Evolutionary conservation across 75 land plant species (phyloP).

Genomic region (Pinus albicaulis): DNA sequence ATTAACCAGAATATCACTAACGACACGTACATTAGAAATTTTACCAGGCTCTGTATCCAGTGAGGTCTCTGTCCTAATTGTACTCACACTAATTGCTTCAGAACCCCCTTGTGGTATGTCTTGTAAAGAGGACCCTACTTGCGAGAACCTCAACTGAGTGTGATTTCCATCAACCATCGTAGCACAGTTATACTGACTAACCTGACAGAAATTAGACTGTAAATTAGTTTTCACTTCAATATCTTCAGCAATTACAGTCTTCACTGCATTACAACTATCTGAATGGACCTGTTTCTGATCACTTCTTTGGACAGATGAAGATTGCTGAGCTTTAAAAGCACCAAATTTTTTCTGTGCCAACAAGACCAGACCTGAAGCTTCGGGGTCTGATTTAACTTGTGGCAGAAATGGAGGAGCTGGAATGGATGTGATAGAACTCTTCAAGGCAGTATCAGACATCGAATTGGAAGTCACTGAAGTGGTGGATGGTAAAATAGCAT

Average conservation of each 20-base stretch:
- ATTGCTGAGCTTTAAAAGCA: neutral
- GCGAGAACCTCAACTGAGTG: neutral
- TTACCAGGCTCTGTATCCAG: neutral
- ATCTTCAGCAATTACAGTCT: no score
- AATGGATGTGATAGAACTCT: neutral
- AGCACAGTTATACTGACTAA: neutral
- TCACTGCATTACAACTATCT: neutral
- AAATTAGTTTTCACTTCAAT: no score
- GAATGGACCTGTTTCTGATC: neutral
- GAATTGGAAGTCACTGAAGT: neutral
- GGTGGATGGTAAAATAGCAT: neutral
- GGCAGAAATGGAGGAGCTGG: neutral
- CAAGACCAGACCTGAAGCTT: neutral
- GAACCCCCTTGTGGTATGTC: neutral
- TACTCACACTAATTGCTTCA: neutral
- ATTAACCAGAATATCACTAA: neutral
- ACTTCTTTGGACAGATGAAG: neutral
- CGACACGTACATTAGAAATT: neutral
- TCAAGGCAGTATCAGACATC: neutral
- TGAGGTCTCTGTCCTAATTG: neutral
- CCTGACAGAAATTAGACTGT: neutral
- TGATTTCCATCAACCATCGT: neutral
- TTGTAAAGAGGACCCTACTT: neutral
- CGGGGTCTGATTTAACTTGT: neutral
- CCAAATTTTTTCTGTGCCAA: slow-evolving; percentile 4